Evolutionary conservation across 2,329 filamentous ascomycete species (phyloP), one percentile per base, ranked within the genome.

Genomic region (Alternaria atra): DNA sequence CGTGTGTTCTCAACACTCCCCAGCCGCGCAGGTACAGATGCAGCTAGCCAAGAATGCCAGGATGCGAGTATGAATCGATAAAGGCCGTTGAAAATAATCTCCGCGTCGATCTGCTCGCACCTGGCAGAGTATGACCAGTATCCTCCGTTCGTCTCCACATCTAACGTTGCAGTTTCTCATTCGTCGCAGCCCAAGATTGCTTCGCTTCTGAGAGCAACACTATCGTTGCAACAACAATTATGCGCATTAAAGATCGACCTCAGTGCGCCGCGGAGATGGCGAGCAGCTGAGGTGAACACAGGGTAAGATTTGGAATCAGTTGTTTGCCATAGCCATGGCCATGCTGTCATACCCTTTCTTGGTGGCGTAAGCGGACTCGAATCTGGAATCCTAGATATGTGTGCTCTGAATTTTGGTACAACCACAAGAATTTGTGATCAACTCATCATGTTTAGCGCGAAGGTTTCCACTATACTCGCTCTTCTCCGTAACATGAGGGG

Each of bases 31-130:
- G 40, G 48, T 34, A 46, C 23, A 58, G 35, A 44, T 47, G 34
- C 48, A 53, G 54, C 55, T 39, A 51, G 34, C 34, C 40, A 52
- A 52, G 35, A 6, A 43, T 51, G 57, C 44, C 46, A 35, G 46
- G 46, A 32, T 47, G 20, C 52, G 7, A 25, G 42, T 47, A 40
- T 46, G 34, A 46, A 42, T 55, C 58, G 53, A 61, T 29, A 58
- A 55, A 46, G 51, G n/a, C 43, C 58, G 48, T 50, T 57, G 40
- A 29, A 35, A 46, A 58, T 58, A 63, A 58, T 65, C 63, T 65
- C 63, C 63, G 63, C 56, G 65, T 50, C 44, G 55, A 65, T 59
- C 62, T n/a, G 42, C 51, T 55, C 25, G 43, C 23, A 17, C 27
- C 39, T 44, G 48, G 53, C 37, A 37, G 39, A 27, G 30, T 5